Percentiles rank a stretch among this genome's conserved stretches.
Evolutionary conservation across 2,329 filamentous ascomycete genomes (phyloP).

Genomic region (Xylariomycetidae sp.): DNA sequence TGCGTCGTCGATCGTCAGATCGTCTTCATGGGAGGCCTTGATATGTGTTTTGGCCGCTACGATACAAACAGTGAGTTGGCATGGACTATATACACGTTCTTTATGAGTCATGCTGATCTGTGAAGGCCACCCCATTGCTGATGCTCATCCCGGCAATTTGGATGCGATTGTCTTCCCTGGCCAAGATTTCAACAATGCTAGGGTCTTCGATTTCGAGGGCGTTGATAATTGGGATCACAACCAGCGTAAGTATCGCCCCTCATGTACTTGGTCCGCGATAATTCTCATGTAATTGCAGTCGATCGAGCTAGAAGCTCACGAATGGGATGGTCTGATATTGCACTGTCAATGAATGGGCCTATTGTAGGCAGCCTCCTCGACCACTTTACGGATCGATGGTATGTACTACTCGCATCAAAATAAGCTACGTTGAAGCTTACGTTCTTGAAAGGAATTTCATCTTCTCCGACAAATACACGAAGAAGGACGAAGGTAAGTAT

Average conservation of each 20-base stretch:
- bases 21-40: constrained; percentile 88
- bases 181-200: constrained; percentile 89
- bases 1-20: constrained; percentile 73
- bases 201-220: constrained; percentile 75
- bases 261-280: too few species aligned
- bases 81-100: too few species aligned
- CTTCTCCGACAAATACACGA: constrained; percentile 71
- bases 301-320: constrained; percentile 73
- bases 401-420: constrained; percentile 6
- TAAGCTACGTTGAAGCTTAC: constrained; percentile 4
- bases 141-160: constrained; percentile 74
- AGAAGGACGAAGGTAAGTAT: constrained; percentile 48
- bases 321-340: constrained; percentile 92
- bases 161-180: constrained; percentile 77
- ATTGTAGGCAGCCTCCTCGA: constrained; percentile 69
- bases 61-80: constrained; percentile 72
- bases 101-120: too few species aligned
- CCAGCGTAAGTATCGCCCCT: constrained; percentile 55
- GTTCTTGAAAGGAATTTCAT: constrained; percentile 67
- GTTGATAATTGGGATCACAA: constrained; percentile 79
- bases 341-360: constrained; percentile 69
- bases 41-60: constrained; percentile 84
- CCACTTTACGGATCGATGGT: constrained; percentile 83
- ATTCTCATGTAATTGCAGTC: constrained; percentile 43
- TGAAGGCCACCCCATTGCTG: constrained; percentile 72